phyloP scores from a whole-genome alignment of 768 basidiomycete genomes.

The Dacryopinax primogenitus region DNA sequence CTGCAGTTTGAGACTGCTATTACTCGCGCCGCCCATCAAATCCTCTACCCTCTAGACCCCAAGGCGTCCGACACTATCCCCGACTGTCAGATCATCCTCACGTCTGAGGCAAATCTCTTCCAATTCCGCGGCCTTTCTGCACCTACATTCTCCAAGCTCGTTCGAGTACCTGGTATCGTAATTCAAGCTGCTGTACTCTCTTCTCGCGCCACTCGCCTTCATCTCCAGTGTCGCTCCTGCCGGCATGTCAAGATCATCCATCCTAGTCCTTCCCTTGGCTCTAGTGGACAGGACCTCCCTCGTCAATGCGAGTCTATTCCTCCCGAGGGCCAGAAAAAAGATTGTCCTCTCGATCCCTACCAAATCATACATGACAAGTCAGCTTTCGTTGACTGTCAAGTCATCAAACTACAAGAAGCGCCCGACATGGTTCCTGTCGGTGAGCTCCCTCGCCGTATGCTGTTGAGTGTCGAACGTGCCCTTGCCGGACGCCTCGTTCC shows the following conservation, averaged over 20 bases:
- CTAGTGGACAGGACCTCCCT: constrained; percentile 55
- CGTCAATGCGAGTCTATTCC: constrained; percentile 64
- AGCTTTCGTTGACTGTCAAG: constrained; percentile 89
- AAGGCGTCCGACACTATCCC: constrained; percentile 35
- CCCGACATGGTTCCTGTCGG: constrained; percentile 99
- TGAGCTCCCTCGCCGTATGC: constrained; percentile 90
- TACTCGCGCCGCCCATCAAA: constrained; percentile 65
- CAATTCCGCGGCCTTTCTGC: constrained; percentile 88
- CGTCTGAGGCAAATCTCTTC: constrained; percentile 82
- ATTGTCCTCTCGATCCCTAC: constrained; percentile 93
- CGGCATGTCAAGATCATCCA: constrained; percentile 64
- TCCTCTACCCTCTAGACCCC: constrained; percentile 59
- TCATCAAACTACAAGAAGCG: constrained; percentile 92
- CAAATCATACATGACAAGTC: constrained; percentile 91
- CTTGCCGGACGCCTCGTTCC: constrained; percentile 89
- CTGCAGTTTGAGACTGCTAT: constrained; percentile 82
- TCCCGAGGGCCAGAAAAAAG: constrained; percentile 73
- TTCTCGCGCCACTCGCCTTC: constrained; percentile 81
- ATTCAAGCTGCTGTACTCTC: constrained; percentile 92
- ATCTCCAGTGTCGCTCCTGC: constrained; percentile 87
- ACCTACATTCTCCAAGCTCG: constrained; percentile 81
- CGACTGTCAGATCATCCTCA: constrained; percentile 75
- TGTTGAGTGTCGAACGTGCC: constrained; percentile 72
- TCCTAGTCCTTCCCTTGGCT: constrained; percentile 62
- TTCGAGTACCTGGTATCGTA: constrained; percentile 94